Conservation (phyloP, 257 asterid genomes). For the Solanum arcanum region DNA sequence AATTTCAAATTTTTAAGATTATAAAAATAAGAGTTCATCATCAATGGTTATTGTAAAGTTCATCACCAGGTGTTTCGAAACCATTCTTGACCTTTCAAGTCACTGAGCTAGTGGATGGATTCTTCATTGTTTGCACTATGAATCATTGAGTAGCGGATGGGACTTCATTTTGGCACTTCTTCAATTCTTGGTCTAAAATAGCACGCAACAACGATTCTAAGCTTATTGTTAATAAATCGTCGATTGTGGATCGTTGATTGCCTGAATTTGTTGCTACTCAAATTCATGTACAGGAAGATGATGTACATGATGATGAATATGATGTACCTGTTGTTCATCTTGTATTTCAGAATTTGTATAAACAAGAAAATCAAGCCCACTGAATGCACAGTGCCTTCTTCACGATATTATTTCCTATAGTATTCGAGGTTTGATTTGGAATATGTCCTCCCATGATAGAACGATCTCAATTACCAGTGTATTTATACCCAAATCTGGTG, state of each 20-base stretch:
- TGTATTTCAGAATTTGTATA: too few species aligned
- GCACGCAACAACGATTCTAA: not conserved
- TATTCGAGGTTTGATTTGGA: too few species aligned
- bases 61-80: slow-evolving; percentile 1
- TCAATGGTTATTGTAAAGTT: too few species aligned
- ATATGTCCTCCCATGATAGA: too few species aligned
- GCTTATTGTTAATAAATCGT: slow-evolving; percentile 1
- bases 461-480: too few species aligned
- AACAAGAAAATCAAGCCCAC: too few species aligned
- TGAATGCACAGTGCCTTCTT: too few species aligned
- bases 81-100: slow-evolving; percentile 33
- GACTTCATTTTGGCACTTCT: slow-evolving; percentile 37
- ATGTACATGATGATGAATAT: not conserved
- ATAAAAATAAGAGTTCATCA: too few species aligned
- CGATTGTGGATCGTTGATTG: slow-evolving; percentile 16
- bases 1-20: too few species aligned
- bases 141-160: slow-evolving; percentile 35
- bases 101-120: slow-evolving; percentile 30
- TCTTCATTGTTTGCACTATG: slow-evolving; percentile 20
- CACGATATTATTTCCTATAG: too few species aligned
- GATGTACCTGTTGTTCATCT: not conserved
- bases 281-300: not conserved
- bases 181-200: slow-evolving; percentile 37
- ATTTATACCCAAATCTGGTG: too few species aligned
- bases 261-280: not conserved